Evolutionary conservation across 2,329 filamentous ascomycete species (phyloP).

Genomic region (Volutella citrinella): DNA sequence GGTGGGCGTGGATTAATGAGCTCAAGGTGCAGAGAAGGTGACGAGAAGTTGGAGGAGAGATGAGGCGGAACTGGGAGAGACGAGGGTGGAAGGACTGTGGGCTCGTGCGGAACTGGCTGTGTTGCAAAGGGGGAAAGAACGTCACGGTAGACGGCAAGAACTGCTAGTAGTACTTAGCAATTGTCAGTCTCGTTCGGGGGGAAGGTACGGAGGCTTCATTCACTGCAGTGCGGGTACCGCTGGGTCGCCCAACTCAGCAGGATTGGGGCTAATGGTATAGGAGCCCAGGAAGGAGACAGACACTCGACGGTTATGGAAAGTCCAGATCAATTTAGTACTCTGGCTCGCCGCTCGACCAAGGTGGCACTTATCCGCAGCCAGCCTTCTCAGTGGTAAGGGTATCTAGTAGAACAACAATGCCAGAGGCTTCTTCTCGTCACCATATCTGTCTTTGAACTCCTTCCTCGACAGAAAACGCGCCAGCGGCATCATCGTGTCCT

Average conservation of each 20-base stretch:
- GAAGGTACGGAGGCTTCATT: too few relatives aligned
- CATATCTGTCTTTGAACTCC: conserved; percentile 70
- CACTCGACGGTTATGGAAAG: background rate
- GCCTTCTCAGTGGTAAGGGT: conserved; percentile 19
- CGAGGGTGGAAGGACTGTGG: conserved; percentile 2
- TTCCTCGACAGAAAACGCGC: conserved; percentile 68
- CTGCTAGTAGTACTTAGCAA: too few relatives aligned
- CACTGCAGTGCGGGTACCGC: too few relatives aligned
- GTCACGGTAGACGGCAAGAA: too few relatives aligned
- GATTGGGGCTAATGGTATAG: too few relatives aligned
- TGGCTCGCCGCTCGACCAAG: background rate
- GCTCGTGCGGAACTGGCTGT: too few relatives aligned
- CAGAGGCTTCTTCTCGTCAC: conserved; percentile 53
- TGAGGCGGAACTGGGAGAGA: background rate
- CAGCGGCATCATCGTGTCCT: conserved; percentile 81
- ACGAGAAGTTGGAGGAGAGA: conserved; percentile 6
- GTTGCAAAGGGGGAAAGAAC: too few relatives aligned
- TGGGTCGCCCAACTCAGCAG: too few relatives aligned
- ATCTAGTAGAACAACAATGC: conserved; percentile 63
- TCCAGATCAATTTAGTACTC: background rate
- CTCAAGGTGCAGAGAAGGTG: conserved; percentile 15
- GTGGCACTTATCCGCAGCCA: background rate
- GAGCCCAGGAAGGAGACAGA: background rate
- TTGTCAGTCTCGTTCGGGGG: too few relatives aligned
- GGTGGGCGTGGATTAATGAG: too few relatives aligned